Conservation (phyloP, 176 grass and related monocot species). For the Neostapfia colusana region DNA sequence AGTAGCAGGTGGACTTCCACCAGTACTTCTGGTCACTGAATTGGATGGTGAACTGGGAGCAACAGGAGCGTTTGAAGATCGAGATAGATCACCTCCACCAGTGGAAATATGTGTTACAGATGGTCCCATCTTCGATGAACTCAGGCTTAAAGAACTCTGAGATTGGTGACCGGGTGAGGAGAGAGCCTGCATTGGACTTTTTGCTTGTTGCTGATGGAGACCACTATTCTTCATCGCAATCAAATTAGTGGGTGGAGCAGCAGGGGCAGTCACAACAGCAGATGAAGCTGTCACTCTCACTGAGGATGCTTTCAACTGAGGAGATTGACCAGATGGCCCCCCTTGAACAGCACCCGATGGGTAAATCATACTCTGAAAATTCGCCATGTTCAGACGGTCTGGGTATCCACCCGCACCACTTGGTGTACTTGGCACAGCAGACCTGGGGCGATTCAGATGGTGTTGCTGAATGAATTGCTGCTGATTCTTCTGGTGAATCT, state of each 20-base stretch:
- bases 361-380: slow-evolving; percentile 60
- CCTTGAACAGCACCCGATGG: slow-evolving; percentile 52
- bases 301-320: slow-evolving; percentile 67
- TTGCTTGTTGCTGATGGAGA: slow-evolving; percentile 40
- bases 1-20: slow-evolving; percentile 65
- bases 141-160: slow-evolving; percentile 63
- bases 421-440: slow-evolving; percentile 60
- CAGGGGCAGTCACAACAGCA: slow-evolving; percentile 33
- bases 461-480: slow-evolving; percentile 61
- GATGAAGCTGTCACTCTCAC: slow-evolving; percentile 54
- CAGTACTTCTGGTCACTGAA: slow-evolving; percentile 73
- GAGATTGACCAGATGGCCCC: slow-evolving; percentile 46
- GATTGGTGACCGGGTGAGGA: slow-evolving; percentile 62
- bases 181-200: slow-evolving; percentile 50
- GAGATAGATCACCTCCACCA: slow-evolving; percentile 53
- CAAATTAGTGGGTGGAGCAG: slow-evolving; percentile 37
- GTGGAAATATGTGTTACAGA: slow-evolving; percentile 53
- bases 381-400: slow-evolving; percentile 31
- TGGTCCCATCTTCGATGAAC: slow-evolving; percentile 59
- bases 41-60: slow-evolving; percentile 68
- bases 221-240: slow-evolving; percentile 59
- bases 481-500: slow-evolving; percentile 51
- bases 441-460: slow-evolving; percentile 66
- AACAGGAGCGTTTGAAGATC: slow-evolving; percentile 65
- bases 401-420: slow-evolving; percentile 53